Percentiles rank a stretch among this genome's conserved stretches.
Conservation (phyloP, 495 filamentous ascomycete genomes). For the Trichocladium uniseriatum region DNA sequence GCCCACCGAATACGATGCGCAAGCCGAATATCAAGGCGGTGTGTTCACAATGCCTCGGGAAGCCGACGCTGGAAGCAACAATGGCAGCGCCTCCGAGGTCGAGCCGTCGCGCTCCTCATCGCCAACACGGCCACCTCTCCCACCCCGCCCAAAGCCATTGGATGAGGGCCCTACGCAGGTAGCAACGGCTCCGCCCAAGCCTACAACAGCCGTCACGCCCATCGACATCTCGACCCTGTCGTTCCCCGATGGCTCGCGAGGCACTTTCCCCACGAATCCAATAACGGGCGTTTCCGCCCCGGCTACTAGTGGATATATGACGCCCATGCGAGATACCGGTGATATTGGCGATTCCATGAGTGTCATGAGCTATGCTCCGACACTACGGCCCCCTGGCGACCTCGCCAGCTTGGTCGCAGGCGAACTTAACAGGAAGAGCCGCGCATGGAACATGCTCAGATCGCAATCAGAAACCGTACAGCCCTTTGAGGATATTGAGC, state of each 20-base stretch:
- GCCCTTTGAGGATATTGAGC: constrained; percentile 43
- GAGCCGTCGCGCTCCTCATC: constrained; percentile 3
- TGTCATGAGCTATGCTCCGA: constrained; percentile 72
- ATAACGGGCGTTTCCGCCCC: constrained; percentile 30
- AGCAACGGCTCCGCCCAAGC: constrained; percentile 46
- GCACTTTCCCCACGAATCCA: constrained; percentile 46
- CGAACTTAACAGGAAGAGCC: constrained; percentile 45
- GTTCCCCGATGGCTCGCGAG: constrained; percentile 56
- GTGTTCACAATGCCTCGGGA: constrained; percentile 22
- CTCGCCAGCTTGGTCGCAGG: constrained; percentile 76
- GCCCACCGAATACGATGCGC: constrained; percentile 14
- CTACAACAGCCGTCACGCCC: constrained; percentile 75
- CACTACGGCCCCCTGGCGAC: constrained; percentile 61
- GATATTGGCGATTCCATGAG: constrained; percentile 76
- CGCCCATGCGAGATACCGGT: constrained; percentile 21
- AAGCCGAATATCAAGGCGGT: constrained; percentile 1
- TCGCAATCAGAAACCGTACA: constrained; percentile 49
- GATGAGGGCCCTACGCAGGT: constrained; percentile 33
- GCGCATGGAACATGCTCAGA: constrained; percentile 51
- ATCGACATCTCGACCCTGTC: constrained; percentile 66
- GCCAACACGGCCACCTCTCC: constrained; percentile 44
- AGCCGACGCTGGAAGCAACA: constrained; percentile 10
- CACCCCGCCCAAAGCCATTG: constrained; percentile 44
- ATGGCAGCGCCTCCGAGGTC: constrained; percentile 1
- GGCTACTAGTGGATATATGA: constrained; percentile 22